phyloP scores from a whole-genome alignment of 148 eudicot genomes.

The Agrostemma githago region DNA sequence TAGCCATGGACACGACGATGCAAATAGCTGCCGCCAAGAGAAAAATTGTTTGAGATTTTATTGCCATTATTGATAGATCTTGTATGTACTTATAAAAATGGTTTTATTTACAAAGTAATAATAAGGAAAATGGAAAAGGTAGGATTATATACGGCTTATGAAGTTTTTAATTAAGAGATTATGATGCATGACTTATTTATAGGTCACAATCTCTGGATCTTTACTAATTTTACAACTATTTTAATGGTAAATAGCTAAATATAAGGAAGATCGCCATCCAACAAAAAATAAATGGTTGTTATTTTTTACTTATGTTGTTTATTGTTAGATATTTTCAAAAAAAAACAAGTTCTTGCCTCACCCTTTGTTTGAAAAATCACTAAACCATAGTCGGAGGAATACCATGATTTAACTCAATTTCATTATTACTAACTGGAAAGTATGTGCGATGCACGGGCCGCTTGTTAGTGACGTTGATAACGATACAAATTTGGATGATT shows the following conservation, averaged over 20 bases:
- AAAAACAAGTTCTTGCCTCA: too few relatives aligned
- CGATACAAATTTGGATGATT: too few relatives aligned
- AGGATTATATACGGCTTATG: constrained; percentile 11
- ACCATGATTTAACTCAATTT: too few relatives aligned
- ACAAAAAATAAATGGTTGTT: too few relatives aligned
- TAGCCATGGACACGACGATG: constrained; percentile 28
- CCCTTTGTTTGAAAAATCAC: too few relatives aligned
- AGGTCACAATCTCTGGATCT: background rate
- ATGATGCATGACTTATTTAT: constrained; percentile 6
- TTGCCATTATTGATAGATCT: constrained; percentile 1
- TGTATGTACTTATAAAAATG: background rate
- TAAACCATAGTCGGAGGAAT: too few relatives aligned
- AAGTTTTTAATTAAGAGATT: background rate
- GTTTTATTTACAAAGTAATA: background rate
- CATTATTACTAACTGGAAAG: too few relatives aligned
- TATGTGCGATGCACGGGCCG: too few relatives aligned
- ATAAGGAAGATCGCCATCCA: background rate
- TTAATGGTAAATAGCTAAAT: background rate
- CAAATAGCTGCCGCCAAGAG: constrained; percentile 12
- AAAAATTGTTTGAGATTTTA: constrained; percentile 9
- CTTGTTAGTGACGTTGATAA: too few relatives aligned
- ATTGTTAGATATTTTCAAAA: too few relatives aligned
- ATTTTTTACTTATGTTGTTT: too few relatives aligned
- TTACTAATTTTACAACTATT: constrained; percentile 14
- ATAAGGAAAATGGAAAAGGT: background rate